These are phyloP conservation scores for Sporothrix protearum DNA, from an alignment of 2,329 filamentous ascomycete species.

Conservation along the genomic window DNA sequence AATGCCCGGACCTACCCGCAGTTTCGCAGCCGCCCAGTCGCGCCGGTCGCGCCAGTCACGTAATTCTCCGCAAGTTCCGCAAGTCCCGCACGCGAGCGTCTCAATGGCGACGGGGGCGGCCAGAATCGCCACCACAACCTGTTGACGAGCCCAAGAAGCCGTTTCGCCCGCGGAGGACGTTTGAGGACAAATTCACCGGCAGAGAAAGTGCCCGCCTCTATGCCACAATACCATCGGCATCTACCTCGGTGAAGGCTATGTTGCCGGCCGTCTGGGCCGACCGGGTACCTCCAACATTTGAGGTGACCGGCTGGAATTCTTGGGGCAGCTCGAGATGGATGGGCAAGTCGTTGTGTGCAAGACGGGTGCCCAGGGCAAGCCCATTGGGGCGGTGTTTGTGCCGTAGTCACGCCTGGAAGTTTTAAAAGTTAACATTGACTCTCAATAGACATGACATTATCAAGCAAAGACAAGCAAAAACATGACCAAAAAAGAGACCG, in stretches of 20 bases:
- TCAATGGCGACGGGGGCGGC: constrained; percentile 23
- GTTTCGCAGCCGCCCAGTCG: constrained; percentile 26
- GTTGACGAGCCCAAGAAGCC: neutral
- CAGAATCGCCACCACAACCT: constrained; percentile 11
- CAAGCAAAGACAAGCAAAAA: neutral
- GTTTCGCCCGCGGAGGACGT: neutral
- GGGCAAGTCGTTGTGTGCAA: neutral
- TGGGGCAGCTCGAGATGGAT: constrained; percentile 37
- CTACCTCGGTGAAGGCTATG: constrained; percentile 38
- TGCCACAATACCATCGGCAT: constrained; percentile 38
- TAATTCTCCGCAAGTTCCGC: too few species aligned
- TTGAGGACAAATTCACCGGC: neutral
- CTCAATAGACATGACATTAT: neutral
- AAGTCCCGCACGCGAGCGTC: constrained; percentile 18
- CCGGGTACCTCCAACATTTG: constrained; percentile 39
- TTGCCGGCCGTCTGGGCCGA: constrained; percentile 39
- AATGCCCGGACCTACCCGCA: constrained; percentile 26
- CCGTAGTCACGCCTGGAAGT: neutral
- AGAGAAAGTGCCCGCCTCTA: constrained; percentile 33
- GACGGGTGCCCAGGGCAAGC: constrained; percentile 2
- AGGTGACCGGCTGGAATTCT: constrained; percentile 39
- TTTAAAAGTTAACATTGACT: neutral
- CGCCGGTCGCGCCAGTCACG: constrained; percentile 26
- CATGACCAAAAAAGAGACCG: neutral
- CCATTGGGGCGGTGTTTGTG: neutral